phyloP scores from a whole-genome alignment of 192 early-diverging fungal species.

The Piromyces finnis region DNA sequence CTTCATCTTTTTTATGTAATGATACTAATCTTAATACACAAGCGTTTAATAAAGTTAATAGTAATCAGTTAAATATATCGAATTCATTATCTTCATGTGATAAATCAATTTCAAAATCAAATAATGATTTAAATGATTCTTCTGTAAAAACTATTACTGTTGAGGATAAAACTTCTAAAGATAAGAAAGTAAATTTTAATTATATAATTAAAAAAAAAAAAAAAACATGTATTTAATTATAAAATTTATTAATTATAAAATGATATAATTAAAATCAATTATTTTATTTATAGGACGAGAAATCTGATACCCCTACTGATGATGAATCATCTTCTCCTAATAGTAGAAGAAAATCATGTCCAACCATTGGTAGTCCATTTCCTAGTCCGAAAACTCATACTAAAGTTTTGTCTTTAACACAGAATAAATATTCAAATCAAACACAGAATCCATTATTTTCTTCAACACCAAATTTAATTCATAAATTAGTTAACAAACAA shows the following conservation, averaged over 20 bases:
- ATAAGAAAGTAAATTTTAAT: too few species aligned
- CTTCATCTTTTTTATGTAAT: constrained; percentile 1
- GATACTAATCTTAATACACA: neutral
- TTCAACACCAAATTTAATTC: neutral
- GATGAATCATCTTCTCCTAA: neutral
- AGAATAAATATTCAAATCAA: neutral
- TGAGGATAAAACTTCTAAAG: too few species aligned
- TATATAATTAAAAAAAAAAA: too few species aligned
- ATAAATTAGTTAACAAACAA: neutral
- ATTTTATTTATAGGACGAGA: neutral
- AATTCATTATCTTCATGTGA: too few species aligned
- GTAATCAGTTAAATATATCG: too few species aligned
- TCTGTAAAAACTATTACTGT: too few species aligned
- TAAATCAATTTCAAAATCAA: too few species aligned
- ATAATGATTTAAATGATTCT: too few species aligned
- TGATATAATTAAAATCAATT: too few species aligned
- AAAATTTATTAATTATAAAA: too few species aligned
- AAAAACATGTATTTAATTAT: too few species aligned
- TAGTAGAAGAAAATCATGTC: neutral
- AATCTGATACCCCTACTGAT: neutral
- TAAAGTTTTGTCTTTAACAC: constrained; percentile 4
- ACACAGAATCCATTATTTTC: neutral
- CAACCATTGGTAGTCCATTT: constrained; percentile 6
- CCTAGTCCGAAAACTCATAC: constrained; percentile 9
- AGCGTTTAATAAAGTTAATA: too few species aligned